Base-by-base conservation (phyloP, 1,284 basidiomycete species). In the Austroboletus niveus region DNA sequence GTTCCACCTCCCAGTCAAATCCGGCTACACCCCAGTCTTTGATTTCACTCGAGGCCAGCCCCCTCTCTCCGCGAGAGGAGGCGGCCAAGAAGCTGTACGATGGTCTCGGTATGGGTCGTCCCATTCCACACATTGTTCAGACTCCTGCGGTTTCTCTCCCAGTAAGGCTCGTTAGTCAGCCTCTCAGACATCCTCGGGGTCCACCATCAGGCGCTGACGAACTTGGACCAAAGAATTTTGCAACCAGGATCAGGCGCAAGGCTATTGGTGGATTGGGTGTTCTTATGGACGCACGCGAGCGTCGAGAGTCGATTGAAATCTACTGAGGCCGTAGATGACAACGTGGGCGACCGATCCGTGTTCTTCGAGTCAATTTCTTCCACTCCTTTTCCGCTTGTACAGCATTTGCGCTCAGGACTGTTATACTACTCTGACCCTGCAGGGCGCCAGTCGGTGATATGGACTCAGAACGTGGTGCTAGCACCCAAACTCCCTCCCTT, bases 191-290 rank as follows among this genome's bases (percentile, higher is more conserved):
- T 75, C 92, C 92, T 57, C 81, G 82, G 54, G 92, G 92, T 58
- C 92, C 92, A 51, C 92, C 92, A 49, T 88, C 88, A 27, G 88
- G 87, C 65, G 81, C 84, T 52, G 89, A 92, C 62, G 92, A 94
- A 67, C 80, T 94, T 40, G 85, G 86, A n/a, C 82, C 87, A 44
- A 89, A 88, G 77, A 94, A 94, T 72, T 94, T 94, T 73, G 91
- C 92, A 15, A 82, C 83, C 22, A 81, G 89, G 60, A 85, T 87
- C 68, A 78, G 87, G 69, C 80, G 85, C 63, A 82, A 84, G 74
- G 87, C 87, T n/a, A 87, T 91, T 54, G 88, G 85, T 35, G 87
- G 87, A 30, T 72, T 88, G 45, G 84, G 83, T 49, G 80, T 81
- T 61, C 78, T 90, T 61, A 81, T 89, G 73, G 84, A 79, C 63